phyloP scores from a whole-genome alignment of 2,329 filamentous ascomycete species.

The Fusarium pseudograminearum region DNA sequence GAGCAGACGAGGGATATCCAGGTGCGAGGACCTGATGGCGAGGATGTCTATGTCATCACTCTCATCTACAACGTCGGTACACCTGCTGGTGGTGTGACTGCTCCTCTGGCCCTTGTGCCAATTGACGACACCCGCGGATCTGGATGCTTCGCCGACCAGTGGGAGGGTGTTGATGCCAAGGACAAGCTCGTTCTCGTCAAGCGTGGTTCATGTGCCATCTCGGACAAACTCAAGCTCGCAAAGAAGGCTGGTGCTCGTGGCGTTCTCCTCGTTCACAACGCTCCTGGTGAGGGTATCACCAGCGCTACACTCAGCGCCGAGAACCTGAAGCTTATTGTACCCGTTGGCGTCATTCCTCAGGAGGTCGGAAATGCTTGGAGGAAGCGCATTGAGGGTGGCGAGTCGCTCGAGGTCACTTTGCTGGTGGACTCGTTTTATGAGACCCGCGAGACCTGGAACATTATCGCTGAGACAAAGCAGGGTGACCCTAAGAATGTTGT shows the following conservation, averaged over 20 bases:
- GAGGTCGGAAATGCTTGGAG: constrained; percentile 55
- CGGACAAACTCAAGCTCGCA: constrained; percentile 59
- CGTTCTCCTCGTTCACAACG: constrained; percentile 73
- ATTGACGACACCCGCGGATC: constrained; percentile 55
- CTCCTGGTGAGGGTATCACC: constrained; percentile 57
- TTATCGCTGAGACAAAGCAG: constrained; percentile 58
- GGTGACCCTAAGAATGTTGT: constrained; percentile 58
- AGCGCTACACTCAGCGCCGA: constrained; percentile 65
- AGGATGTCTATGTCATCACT: constrained; percentile 57
- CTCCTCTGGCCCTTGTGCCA: constrained; percentile 53
- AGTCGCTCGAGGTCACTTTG: constrained; percentile 52
- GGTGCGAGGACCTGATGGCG: constrained; percentile 59
- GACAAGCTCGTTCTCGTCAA: constrained; percentile 61
- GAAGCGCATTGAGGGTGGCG: constrained; percentile 50
- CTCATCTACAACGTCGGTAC: constrained; percentile 63
- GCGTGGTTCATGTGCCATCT: constrained; percentile 58
- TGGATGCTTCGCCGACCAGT: constrained; percentile 58
- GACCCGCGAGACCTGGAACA: constrained; percentile 55
- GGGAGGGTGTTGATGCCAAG: constrained; percentile 58
- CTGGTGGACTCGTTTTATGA: constrained; percentile 55
- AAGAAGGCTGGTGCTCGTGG: constrained; percentile 57
- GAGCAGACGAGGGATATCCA: constrained; percentile 57
- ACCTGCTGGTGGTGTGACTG: constrained; percentile 54
- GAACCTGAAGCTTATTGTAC: constrained; percentile 52
- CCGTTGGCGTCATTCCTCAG: constrained; percentile 53